Evolutionary conservation across 192 early-diverging fungal genomes (phyloP).

Genomic region (Coemansia sp.): DNA sequence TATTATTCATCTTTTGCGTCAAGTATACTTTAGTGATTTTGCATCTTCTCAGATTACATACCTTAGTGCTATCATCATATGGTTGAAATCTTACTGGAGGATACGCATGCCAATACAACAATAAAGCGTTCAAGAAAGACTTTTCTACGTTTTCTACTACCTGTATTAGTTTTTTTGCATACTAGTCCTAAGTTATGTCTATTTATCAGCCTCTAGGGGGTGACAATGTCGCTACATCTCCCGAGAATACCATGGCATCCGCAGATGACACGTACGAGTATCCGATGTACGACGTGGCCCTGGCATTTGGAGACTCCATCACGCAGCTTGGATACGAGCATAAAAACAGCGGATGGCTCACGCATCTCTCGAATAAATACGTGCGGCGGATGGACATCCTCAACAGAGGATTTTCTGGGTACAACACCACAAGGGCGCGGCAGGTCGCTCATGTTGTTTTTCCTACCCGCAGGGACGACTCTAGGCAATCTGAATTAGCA

Average conservation of each 20-base stretch:
- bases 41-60: no score
- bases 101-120: neutral
- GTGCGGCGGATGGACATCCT: conserved; percentile 72
- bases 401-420: conserved; percentile 80
- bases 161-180: neutral
- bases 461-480: conserved; percentile 11
- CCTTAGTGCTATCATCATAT: neutral
- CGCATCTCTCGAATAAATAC: conserved; percentile 57
- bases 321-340: conserved; percentile 35
- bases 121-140: neutral
- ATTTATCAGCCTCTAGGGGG: neutral
- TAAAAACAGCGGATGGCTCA: conserved; percentile 54
- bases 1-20: no score
- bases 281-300: conserved; percentile 25
- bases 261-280: neutral
- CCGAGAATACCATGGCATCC: neutral
- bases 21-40: no score
- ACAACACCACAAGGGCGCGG: conserved; percentile 64
- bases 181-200: neutral
- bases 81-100: neutral
- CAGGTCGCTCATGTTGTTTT: conserved; percentile 60
- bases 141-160: neutral
- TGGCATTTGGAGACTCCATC: conserved; percentile 49
- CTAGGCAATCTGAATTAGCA: neutral
- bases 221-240: no score